phyloP scores from a whole-genome alignment of 495 filamentous ascomycete species.

The Xylaria longipes region DNA sequence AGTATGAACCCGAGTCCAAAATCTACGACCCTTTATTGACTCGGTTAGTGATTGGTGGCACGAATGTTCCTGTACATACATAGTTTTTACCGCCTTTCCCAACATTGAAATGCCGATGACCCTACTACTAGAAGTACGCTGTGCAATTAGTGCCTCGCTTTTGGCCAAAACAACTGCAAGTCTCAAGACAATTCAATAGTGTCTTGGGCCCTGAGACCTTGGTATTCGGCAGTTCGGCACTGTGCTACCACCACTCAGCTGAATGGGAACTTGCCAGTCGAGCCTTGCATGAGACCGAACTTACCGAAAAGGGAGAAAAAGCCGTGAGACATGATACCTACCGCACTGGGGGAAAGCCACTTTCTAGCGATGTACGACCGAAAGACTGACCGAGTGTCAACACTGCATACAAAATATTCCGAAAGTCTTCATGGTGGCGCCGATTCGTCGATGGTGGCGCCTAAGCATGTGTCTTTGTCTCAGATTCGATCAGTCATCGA shows the following conservation, averaged over 20 bases:
- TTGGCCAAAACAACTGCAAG: background rate
- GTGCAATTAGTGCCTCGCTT: background rate
- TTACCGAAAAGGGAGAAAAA: background rate
- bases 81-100: background rate
- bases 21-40: no score
- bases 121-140: background rate
- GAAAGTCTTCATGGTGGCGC: background rate
- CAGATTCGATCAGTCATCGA: background rate
- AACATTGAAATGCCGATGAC: background rate
- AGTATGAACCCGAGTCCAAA: background rate
- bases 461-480: background rate
- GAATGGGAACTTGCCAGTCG: background rate
- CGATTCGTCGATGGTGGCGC: background rate
- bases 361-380: background rate
- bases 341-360: background rate
- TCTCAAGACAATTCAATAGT: background rate
- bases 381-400: background rate
- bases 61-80: background rate
- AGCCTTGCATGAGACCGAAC: background rate
- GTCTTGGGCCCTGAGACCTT: background rate
- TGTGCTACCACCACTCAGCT: background rate
- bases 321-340: background rate
- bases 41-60: background rate
- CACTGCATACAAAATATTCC: background rate
- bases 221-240: background rate